These are phyloP conservation scores for Pterocarpus santalinus DNA, from an alignment of 306 rosid genomes.

Conservation along the genomic window DNA sequence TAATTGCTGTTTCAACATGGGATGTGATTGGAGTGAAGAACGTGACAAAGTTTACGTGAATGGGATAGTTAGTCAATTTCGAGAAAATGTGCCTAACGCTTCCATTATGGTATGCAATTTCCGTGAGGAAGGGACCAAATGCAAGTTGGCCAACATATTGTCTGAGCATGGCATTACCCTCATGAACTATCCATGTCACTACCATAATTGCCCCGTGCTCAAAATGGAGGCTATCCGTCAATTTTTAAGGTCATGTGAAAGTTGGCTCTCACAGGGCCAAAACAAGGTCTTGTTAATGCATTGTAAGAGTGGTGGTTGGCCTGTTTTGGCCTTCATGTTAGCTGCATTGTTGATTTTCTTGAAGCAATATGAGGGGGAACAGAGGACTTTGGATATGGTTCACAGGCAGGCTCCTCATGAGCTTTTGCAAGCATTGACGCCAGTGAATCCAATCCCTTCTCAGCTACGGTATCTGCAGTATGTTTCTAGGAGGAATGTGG, in stretches of 20 bases:
- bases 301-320: conserved; percentile 78
- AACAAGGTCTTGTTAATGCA: conserved; percentile 72
- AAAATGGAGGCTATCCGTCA: conserved; percentile 71
- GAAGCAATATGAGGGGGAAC: conserved; percentile 68
- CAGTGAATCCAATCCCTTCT: conserved; percentile 75
- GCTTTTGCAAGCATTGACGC: conserved; percentile 65
- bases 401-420: conserved; percentile 74
- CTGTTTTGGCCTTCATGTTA: conserved; percentile 76
- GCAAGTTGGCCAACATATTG: conserved; percentile 57
- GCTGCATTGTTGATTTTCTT: conserved; percentile 70
- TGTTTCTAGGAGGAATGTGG: conserved; percentile 67
- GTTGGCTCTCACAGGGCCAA: conserved; percentile 72
- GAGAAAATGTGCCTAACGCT: conserved; percentile 58
- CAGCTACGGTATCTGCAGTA: conserved; percentile 77
- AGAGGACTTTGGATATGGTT: conserved; percentile 75
- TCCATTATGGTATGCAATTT: conserved; percentile 73
- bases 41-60: conserved; percentile 57
- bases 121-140: conserved; percentile 52
- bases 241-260: conserved; percentile 67
- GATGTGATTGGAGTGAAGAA: conserved; percentile 63
- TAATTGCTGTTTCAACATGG: conserved; percentile 72
- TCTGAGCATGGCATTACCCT: conserved; percentile 63
- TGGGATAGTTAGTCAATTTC: conserved; percentile 58
- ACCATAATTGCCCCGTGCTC: conserved; percentile 69
- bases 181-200: conserved; percentile 76